Percentiles rank a stretch among this genome's conserved stretches.
phyloP scores from a whole-genome alignment of 1,284 basidiomycete species.

The Ustilago shanxiensis region DNA sequence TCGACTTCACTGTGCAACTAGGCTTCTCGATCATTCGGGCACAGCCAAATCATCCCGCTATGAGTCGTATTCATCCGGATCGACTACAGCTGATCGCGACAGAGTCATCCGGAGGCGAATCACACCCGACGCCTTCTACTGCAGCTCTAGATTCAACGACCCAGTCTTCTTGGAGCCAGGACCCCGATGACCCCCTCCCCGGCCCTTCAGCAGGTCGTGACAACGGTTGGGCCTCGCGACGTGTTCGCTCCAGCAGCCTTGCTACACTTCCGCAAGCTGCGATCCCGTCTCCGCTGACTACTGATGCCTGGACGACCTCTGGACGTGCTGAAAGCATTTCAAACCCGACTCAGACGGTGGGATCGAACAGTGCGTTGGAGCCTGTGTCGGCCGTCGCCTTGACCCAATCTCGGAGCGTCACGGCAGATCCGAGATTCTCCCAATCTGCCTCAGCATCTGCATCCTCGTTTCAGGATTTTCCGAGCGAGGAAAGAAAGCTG shows the following conservation, averaged over 20 bases:
- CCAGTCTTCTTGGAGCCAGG: not conserved
- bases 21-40: not conserved
- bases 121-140: not conserved
- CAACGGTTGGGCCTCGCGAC: slow-evolving; percentile 11
- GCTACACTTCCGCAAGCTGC: not conserved
- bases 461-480: not conserved
- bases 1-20: not conserved
- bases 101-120: not conserved
- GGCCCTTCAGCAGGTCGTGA: not conserved
- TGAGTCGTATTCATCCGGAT: not conserved
- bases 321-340: not conserved
- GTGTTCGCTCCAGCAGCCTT: not conserved
- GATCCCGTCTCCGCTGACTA: not conserved
- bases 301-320: not conserved
- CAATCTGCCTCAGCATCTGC: not conserved
- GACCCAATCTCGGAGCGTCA: not conserved
- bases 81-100: not conserved
- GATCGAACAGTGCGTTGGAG: not conserved
- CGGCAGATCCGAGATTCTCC: not conserved
- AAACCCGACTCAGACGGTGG: not conserved
- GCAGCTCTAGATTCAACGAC: not conserved
- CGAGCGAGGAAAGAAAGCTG: slow-evolving; percentile 11
- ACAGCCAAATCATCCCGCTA: not conserved
- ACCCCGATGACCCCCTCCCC: not conserved
- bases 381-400: not conserved